Evolutionary conservation across 805 yeast species (phyloP).

Genomic region (Tetrapisispora taiwanensis): DNA sequence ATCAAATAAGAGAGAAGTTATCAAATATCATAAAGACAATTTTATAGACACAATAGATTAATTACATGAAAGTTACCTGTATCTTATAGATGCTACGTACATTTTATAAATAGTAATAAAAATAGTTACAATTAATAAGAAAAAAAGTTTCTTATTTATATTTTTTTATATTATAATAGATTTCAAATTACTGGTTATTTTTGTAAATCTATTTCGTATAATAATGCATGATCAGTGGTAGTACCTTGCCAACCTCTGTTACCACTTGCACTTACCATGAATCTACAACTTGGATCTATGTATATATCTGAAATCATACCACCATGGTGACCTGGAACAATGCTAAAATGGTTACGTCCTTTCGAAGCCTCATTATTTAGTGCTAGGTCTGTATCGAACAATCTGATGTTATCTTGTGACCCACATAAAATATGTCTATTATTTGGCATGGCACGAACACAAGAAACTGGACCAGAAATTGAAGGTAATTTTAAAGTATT

Average conservation of each 20-base stretch:
- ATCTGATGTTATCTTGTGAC: conserved; percentile 77
- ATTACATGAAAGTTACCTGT: too few species aligned
- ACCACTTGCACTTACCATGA: conserved; percentile 82
- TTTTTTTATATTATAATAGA: too few species aligned
- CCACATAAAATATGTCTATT: conserved; percentile 75
- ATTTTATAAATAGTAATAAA: not conserved
- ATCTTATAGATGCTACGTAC: too few species aligned
- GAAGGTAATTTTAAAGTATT: conserved; percentile 65
- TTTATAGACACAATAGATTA: too few species aligned
- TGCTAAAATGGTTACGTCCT: conserved; percentile 59
- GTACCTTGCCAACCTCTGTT: conserved; percentile 91
- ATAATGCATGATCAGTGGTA: conserved; percentile 67
- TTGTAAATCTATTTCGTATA: conserved; percentile 62
- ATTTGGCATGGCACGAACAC: conserved; percentile 72
- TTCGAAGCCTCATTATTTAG: not conserved
- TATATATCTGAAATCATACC: conserved; percentile 69
- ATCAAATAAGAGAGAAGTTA: too few species aligned
- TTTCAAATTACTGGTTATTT: conserved; percentile 3
- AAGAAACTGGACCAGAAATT: conserved; percentile 84
- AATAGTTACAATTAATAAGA: not conserved
- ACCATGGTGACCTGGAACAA: conserved; percentile 95
- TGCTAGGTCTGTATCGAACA: conserved; percentile 37
- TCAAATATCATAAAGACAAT: too few species aligned
- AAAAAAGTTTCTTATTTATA: not conserved
- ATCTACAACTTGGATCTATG: conserved; percentile 81